Evolutionary conservation across 2,329 filamentous ascomycete genomes (phyloP).

Genomic region (Didymella exigua): DNA sequence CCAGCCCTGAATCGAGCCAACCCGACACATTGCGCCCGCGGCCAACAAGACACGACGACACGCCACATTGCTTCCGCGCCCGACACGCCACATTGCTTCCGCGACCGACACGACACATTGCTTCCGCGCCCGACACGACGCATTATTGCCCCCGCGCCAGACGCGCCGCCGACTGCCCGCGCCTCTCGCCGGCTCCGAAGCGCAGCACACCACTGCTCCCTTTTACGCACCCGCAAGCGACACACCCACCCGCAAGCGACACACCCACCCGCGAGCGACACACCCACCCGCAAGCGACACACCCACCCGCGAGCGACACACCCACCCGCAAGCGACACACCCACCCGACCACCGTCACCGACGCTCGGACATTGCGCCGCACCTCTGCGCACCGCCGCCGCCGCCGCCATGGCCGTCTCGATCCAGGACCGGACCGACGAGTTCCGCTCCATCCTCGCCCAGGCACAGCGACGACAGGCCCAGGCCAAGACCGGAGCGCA

Average conservation of each 20-base stretch:
- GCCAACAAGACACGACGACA: not conserved
- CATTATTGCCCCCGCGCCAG: not conserved
- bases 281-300: not conserved
- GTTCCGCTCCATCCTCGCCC: constrained; percentile 87
- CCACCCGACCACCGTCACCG: not conserved
- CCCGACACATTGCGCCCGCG: too few species aligned
- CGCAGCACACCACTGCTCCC: constrained; percentile 14
- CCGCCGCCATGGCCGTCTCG: constrained; percentile 63
- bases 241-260: not conserved
- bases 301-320: constrained; percentile 9
- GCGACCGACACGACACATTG: not conserved
- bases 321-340: not conserved
- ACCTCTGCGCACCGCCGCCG: constrained; percentile 5
- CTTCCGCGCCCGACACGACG: not conserved
- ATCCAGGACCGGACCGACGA: constrained; percentile 97
- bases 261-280: constrained; percentile 5
- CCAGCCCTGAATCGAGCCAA: constrained; percentile 5
- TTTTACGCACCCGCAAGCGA: constrained; percentile 10
- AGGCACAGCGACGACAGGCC: constrained; percentile 80
- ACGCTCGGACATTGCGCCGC: not conserved
- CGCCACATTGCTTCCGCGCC: not conserved
- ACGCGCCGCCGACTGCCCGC: not conserved
- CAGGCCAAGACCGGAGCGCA: constrained; percentile 77
- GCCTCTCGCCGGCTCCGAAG: not conserved
- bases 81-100: not conserved